Percentiles rank a stretch among this genome's conserved stretches.
Conservation (phyloP, 495 filamentous ascomycete species). For the Daldinia loculata region DNA sequence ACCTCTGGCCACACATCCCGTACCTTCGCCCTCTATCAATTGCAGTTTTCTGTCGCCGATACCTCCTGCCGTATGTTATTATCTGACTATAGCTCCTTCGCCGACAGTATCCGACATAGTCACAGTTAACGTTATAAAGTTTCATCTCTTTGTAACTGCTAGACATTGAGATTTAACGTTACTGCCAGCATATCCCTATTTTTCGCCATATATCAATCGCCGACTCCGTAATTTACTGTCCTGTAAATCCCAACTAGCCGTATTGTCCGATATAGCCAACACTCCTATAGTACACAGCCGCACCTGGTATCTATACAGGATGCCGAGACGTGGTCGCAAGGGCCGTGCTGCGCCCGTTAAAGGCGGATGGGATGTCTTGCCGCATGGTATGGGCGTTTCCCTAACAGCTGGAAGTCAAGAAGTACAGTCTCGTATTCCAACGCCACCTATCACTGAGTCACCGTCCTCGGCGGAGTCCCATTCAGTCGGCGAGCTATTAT, state of each 20-base stretch:
- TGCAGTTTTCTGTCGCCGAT: not conserved
- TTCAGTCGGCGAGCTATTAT: not conserved
- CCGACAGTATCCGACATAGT: too few relatives aligned
- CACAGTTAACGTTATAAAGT: not conserved
- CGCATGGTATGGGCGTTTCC: slow-evolving; percentile 52
- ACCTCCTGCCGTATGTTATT: too few relatives aligned
- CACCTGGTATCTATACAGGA: slow-evolving; percentile 7
- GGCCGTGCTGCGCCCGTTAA: slow-evolving; percentile 24
- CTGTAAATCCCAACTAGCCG: not conserved
- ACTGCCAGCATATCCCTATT: not conserved
- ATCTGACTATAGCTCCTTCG: too few relatives aligned
- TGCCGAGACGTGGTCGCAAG: slow-evolving; percentile 26
- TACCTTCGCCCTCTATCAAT: not conserved
- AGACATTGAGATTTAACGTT: not conserved
- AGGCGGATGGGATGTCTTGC: slow-evolving; percentile 40
- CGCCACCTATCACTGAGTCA: not conserved
- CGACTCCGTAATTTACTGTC: not conserved
- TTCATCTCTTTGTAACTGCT: not conserved
- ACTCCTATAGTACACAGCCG: not conserved
- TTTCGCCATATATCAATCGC: not conserved
- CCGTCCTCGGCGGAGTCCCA: not conserved
- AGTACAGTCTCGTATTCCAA: not conserved
- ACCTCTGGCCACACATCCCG: not conserved
- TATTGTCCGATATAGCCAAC: not conserved
- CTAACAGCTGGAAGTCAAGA: not conserved